Evolutionary conservation across 2,329 filamentous ascomycete species (phyloP).

Genomic region (Alternaria arbusti): DNA sequence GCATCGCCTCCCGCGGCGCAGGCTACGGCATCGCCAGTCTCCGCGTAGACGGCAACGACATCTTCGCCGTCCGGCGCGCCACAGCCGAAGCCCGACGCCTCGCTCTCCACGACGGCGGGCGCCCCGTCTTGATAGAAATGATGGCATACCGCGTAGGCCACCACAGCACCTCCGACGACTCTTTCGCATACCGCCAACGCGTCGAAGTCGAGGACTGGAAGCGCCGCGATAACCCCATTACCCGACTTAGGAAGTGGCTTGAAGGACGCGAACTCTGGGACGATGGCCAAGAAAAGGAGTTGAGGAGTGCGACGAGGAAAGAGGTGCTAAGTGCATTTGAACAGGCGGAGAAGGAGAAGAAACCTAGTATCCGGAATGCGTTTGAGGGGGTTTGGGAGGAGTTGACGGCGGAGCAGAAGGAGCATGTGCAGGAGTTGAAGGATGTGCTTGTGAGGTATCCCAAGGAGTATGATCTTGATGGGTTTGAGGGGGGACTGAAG

Average conservation of each 20-base stretch:
- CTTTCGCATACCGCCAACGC: conserved; percentile 90
- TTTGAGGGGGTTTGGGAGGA: conserved; percentile 93
- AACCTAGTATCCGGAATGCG: conserved; percentile 72
- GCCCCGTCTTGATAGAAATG: conserved; percentile 86
- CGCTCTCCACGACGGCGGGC: conserved; percentile 80
- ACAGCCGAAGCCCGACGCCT: conserved; percentile 78
- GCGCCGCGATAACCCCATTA: conserved; percentile 85
- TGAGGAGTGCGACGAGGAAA: conserved; percentile 70
- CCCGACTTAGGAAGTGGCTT: conserved; percentile 86
- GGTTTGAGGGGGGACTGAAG: conserved; percentile 75
- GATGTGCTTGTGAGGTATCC: conserved; percentile 85
- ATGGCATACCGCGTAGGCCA: conserved; percentile 99
- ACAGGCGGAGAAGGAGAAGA: conserved; percentile 81
- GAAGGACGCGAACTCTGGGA: conserved; percentile 84
- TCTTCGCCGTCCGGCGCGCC: conserved; percentile 84
- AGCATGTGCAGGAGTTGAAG: conserved; percentile 78
- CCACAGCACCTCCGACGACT: conserved; percentile 96
- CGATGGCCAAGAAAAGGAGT: conserved; percentile 78
- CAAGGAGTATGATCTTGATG: conserved; percentile 83
- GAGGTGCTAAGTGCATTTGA: conserved; percentile 84
- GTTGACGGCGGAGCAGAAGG: conserved; percentile 76
- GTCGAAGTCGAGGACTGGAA: conserved; percentile 98
- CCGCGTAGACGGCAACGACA: conserved; percentile 91
- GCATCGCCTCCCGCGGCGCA: conserved; percentile 83
- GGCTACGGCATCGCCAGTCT: conserved; percentile 96